Percentiles rank a stretch among this genome's conserved stretches.
phyloP scores from a whole-genome alignment of 306 rosid species.

The Ormosia semicastrata region DNA sequence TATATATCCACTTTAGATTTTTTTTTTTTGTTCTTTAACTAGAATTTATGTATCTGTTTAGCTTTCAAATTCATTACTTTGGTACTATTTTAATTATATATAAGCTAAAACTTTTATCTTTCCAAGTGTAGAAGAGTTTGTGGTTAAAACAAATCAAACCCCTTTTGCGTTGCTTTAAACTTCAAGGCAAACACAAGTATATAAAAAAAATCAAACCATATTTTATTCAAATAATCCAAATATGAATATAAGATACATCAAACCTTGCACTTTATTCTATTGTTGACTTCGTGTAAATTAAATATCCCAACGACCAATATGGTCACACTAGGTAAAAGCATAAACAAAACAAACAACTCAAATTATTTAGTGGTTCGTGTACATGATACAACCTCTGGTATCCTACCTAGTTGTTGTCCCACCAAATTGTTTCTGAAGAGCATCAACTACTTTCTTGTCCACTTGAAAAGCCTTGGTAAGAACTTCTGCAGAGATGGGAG shows the following conservation, averaged over 20 bases:
- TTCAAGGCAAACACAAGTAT: too few relatives aligned
- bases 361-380: not conserved
- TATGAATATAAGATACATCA: not conserved
- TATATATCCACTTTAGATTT: too few relatives aligned
- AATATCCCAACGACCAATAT: not conserved
- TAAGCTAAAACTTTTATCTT: too few relatives aligned
- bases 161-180: too few relatives aligned
- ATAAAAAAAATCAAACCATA: too few relatives aligned
- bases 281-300: not conserved
- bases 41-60: too few relatives aligned
- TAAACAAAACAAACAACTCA: not conserved
- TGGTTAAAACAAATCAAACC: too few relatives aligned
- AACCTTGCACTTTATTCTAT: not conserved
- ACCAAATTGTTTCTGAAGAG: constrained; percentile 31
- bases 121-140: too few relatives aligned
- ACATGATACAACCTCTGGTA: not conserved
- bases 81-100: too few relatives aligned
- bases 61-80: too few relatives aligned
- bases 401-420: not conserved
- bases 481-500: constrained; percentile 26
- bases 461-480: constrained; percentile 38
- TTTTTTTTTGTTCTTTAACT: too few relatives aligned
- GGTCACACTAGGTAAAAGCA: not conserved
- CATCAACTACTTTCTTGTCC: not conserved
- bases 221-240: not conserved